These are phyloP conservation scores for Fusarium continuum DNA, from an alignment of 2,329 filamentous ascomycete genomes.

Conservation along the genomic window DNA sequence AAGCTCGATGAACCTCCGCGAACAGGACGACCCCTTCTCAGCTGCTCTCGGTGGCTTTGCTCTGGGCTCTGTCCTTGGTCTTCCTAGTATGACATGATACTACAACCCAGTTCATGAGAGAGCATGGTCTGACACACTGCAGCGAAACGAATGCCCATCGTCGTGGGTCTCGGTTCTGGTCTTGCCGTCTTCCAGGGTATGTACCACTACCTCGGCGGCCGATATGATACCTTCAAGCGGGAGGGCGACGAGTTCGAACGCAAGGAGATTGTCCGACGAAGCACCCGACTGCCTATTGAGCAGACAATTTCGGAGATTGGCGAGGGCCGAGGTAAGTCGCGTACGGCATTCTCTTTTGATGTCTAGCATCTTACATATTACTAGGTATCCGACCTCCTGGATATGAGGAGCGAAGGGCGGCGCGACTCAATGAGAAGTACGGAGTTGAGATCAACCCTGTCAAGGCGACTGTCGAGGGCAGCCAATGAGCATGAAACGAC, in stretches of 20 bases:
- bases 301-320: conserved; percentile 85
- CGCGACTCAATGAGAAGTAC: conserved; percentile 86
- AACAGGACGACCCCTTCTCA: conserved; percentile 84
- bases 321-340: conserved; percentile 80
- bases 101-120: conserved; percentile 1
- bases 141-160: conserved; percentile 69
- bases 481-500: conserved; percentile 46
- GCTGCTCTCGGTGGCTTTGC: conserved; percentile 79
- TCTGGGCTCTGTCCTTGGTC: conserved; percentile 75
- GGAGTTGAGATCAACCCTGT: conserved; percentile 83
- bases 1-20: conserved; percentile 83
- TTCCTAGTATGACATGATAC: conserved; percentile 77
- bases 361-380: conserved; percentile 26
- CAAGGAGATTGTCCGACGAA: conserved; percentile 78
- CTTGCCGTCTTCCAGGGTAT: conserved; percentile 67
- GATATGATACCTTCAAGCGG: conserved; percentile 61
- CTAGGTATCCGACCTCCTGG: conserved; percentile 82
- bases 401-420: conserved; percentile 83
- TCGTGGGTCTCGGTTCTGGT: conserved; percentile 71
- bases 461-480: conserved; percentile 59
- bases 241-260: conserved; percentile 76
- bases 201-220: conserved; percentile 74
- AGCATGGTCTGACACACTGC: conserved; percentile 29
- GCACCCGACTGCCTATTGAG: conserved; percentile 76
- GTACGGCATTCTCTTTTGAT: background rate